Evolutionary conservation across 148 eudicot genomes (phyloP), one percentile per base, ranked within the genome.

Genomic region (Rhododendron simsii): DNA sequence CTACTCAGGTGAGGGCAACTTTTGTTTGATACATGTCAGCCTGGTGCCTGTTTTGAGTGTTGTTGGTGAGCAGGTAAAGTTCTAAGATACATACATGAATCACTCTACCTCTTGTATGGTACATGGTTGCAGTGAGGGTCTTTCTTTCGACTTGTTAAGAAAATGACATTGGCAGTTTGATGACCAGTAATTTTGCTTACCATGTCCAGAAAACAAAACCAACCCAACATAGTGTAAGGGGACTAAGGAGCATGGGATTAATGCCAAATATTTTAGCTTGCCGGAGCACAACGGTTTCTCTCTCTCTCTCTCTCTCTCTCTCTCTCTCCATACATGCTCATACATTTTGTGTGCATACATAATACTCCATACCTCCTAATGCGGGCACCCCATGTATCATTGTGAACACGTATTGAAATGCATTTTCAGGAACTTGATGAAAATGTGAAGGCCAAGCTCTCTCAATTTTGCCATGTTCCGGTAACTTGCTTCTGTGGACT

Each of bases 21-120:
- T 97, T 86, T 97, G 99, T 89, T 87, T 97, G 89, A 92, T 95
- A 84, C 99, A 97, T 91, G 99, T 97, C 86, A 97, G 99, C 89
- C 94, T 97, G 86, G 98, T 97, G 83, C 99, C 99, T 16, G 99
- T 95, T 82, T 78, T 97, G 79, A 94, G 85, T 81, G 99, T 93
- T 51, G 99, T 97, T 86, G 99, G 99, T 82, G 99, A 97, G 89
- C 98, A 95, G 98, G 99, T 97, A 87, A 88, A 45, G 84, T 57
- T 79, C 9, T 67, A 57, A 44, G n/a, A 77, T 35, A 48, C 47
- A 77, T 78, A 50, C 37, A 20, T 74, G 26, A 30, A n/a, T 4
- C 57, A 26, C 13, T 45, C 8, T 65, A 65, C 73, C 18, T 39
- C 75, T 87, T 59, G 20, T 71, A 71, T 33, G 37, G 75, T 11